Conservation (phyloP, 306 rosid genomes). For the Sicyos baderoa region DNA sequence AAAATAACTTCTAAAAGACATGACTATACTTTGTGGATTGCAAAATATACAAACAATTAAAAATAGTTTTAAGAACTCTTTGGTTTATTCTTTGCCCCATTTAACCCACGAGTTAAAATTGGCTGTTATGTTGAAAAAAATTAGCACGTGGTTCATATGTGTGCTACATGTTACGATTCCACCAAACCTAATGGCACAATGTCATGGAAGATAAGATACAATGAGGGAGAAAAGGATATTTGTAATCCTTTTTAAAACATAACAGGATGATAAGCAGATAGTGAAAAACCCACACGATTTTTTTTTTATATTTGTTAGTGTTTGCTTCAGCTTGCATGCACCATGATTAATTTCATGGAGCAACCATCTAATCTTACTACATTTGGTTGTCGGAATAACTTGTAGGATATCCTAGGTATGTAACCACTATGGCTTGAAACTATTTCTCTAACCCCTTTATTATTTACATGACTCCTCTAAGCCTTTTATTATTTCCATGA, state of each 20-base stretch:
- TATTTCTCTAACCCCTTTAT: too few species aligned
- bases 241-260: not conserved
- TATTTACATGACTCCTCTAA: too few species aligned
- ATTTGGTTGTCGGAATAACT: too few species aligned
- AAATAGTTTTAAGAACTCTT: not conserved
- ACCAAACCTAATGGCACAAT: conserved; percentile 3
- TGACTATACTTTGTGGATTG: too few species aligned
- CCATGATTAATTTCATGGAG: too few species aligned
- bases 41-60: not conserved
- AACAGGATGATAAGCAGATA: not conserved
- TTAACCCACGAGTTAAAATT: not conserved
- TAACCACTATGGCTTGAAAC: too few species aligned
- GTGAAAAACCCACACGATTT: not conserved
- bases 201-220: not conserved
- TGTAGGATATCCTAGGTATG: too few species aligned
- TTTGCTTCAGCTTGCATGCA: too few species aligned
- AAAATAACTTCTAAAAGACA: too few species aligned
- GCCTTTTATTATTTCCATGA: too few species aligned
- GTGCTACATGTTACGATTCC: not conserved
- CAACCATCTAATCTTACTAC: too few species aligned
- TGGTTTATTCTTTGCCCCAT: conserved; percentile 2
- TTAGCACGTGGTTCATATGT: not conserved
- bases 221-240: not conserved
- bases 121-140: not conserved
- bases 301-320: too few species aligned